Percentiles rank a stretch among this genome's conserved stretches.
Conservation (phyloP, 495 filamentous ascomycete genomes). For the Aspergillus kassunensis region DNA sequence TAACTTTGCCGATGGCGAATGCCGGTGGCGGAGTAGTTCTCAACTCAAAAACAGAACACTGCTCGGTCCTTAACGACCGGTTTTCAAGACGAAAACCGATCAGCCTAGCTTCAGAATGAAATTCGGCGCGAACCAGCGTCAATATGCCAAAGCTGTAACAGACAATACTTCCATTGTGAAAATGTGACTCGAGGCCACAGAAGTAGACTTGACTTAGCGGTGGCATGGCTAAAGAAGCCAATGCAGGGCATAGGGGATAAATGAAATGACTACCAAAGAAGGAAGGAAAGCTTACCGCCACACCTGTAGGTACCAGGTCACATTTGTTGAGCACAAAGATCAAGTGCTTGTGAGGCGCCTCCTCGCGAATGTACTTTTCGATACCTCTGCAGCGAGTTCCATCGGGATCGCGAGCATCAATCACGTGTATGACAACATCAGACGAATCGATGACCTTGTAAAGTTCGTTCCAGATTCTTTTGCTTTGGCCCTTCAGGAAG, state of each 20-base stretch:
- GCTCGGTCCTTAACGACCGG: constrained; percentile 50
- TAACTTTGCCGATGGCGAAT: constrained; percentile 31
- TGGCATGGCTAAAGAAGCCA: constrained; percentile 43
- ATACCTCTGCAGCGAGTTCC: constrained; percentile 85
- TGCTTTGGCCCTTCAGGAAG: constrained; percentile 90
- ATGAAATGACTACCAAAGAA: constrained; percentile 3
- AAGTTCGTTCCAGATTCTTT: constrained; percentile 97
- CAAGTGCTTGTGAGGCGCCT: constrained; percentile 93
- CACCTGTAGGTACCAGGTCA: constrained; percentile 87
- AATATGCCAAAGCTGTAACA: constrained; percentile 99
- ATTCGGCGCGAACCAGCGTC: constrained; percentile 65
- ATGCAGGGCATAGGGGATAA: constrained; percentile 15
- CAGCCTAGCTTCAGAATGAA: constrained; percentile 62
- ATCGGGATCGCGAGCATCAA: constrained; percentile 87
- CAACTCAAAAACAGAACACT: constrained; percentile 87
- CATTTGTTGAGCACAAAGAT: constrained; percentile 94
- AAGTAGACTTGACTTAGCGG: constrained; percentile 96
- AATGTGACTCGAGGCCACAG: constrained; percentile 43
- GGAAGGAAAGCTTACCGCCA: constrained; percentile 72
- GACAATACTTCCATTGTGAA: constrained; percentile 68
- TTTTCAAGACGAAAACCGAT: constrained; percentile 77
- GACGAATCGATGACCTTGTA: constrained; percentile 96
- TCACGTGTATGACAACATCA: constrained; percentile 92
- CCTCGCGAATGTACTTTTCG: constrained; percentile 89
- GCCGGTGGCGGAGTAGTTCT: constrained; percentile 52